phyloP scores from a whole-genome alignment of 1,139 yeast genomes.

The Hemisphaericaspora subhashii region DNA sequence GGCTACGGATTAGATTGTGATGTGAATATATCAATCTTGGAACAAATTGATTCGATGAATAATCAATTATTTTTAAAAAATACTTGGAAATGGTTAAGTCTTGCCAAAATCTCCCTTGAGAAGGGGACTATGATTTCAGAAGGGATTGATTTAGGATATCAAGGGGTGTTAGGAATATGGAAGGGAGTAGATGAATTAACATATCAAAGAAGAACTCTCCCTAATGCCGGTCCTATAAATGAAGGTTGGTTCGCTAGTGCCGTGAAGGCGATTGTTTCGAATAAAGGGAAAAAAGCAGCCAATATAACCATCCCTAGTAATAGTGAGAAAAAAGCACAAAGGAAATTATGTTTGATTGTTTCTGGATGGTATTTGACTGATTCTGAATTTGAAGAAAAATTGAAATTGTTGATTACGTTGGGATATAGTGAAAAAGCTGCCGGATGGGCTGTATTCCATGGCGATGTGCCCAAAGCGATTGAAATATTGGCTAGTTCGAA shows the following conservation, averaged over 20 bases:
- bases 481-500: slow-evolving; percentile 62
- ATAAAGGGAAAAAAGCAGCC: slow-evolving; percentile 46
- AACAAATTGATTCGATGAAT: slow-evolving; percentile 51
- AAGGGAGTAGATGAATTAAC: slow-evolving; percentile 67
- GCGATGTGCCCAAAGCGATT: slow-evolving; percentile 80
- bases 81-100: slow-evolving; percentile 88
- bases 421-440: slow-evolving; percentile 89
- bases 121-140: slow-evolving; percentile 70
- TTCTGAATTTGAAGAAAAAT: slow-evolving; percentile 71
- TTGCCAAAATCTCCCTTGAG: slow-evolving; percentile 66
- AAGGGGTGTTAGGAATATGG: slow-evolving; percentile 92
- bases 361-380: slow-evolving; percentile 91
- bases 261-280: slow-evolving; percentile 40
- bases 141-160: slow-evolving; percentile 75
- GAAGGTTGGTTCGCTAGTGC: slow-evolving; percentile 50
- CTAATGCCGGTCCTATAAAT: slow-evolving; percentile 30
- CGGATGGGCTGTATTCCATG: slow-evolving; percentile 96
- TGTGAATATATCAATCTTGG: slow-evolving; percentile 61
- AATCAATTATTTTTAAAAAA: slow-evolving; percentile 62
- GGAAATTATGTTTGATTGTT: slow-evolving; percentile 78
- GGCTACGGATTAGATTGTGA: slow-evolving; percentile 78
- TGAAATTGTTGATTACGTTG: slow-evolving; percentile 52
- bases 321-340: slow-evolving; percentile 57
- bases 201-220: slow-evolving; percentile 52
- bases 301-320: slow-evolving; percentile 47